phyloP scores from a whole-genome alignment of 75 land plant genomes.

The Azolla pinnata region DNA sequence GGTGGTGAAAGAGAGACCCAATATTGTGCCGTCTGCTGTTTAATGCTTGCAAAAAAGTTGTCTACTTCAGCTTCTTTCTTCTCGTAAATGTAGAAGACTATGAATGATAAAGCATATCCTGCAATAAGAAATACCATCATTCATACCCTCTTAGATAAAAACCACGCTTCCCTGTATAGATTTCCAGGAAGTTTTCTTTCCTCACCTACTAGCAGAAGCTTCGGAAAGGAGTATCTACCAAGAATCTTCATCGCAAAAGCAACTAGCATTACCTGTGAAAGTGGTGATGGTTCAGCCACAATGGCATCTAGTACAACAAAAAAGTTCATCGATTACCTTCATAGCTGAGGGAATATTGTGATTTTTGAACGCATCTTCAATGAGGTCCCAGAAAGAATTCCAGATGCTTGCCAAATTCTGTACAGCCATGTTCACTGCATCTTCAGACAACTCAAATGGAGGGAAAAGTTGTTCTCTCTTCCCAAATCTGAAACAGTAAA shows the following conservation, averaged over 20 bases:
- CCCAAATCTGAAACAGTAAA: conserved; percentile 28
- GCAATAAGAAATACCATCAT: conserved; percentile 1
- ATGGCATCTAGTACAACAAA: background rate
- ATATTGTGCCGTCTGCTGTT: background rate
- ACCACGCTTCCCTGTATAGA: background rate
- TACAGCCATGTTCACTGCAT: background rate
- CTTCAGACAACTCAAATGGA: conserved; percentile 3
- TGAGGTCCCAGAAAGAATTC: background rate
- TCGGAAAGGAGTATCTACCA: conserved; percentile 14
- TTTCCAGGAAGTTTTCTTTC: background rate
- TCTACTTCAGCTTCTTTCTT: conserved; percentile 54
- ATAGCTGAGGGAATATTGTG: background rate
- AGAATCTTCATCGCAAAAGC: background rate
- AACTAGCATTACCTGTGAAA: conserved; percentile 6
- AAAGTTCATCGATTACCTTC: background rate
- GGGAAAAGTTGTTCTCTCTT: background rate
- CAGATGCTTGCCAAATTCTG: background rate
- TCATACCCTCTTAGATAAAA: background rate
- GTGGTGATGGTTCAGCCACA: background rate
- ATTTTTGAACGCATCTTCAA: background rate
- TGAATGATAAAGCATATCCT: conserved; percentile 34
- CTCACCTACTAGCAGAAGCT: background rate
- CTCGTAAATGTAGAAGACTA: conserved; percentile 47
- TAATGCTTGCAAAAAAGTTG: conserved; percentile 1
- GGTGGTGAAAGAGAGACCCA: no score